These are phyloP conservation scores for Penicillium salamii DNA, from an alignment of 495 filamentous ascomycete species.

Conservation along the genomic window DNA sequence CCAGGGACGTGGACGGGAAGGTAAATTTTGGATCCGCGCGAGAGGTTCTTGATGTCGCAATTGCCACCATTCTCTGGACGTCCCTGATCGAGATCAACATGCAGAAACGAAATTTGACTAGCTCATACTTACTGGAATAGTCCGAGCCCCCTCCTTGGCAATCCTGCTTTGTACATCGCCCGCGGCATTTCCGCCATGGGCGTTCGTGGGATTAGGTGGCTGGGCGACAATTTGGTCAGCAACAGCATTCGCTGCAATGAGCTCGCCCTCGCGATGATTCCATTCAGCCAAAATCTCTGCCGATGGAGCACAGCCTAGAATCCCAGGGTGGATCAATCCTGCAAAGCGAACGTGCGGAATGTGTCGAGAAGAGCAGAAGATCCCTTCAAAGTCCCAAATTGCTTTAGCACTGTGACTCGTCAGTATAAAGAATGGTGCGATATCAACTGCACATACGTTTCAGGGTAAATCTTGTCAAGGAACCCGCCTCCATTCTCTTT, in stretches of 20 bases:
- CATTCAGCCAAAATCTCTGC: slow-evolving; percentile 65
- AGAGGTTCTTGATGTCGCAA: slow-evolving; percentile 90
- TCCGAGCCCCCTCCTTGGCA: slow-evolving; percentile 84
- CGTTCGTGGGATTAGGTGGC: slow-evolving; percentile 67
- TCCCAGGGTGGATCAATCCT: slow-evolving; percentile 92
- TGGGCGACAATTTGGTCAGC: slow-evolving; percentile 74
- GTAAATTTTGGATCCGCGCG: slow-evolving; percentile 82
- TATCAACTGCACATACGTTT: slow-evolving; percentile 50
- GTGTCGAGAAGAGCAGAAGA: slow-evolving; percentile 86
- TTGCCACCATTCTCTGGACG: slow-evolving; percentile 60
- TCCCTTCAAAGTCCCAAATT: slow-evolving; percentile 97
- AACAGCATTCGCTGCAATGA: slow-evolving; percentile 65
- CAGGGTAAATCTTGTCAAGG: slow-evolving; percentile 84
- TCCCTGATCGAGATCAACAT: slow-evolving; percentile 25
- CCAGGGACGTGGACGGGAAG: slow-evolving; percentile 83
- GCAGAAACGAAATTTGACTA: too few relatives aligned
- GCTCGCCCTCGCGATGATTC: slow-evolving; percentile 77
- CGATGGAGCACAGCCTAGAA: slow-evolving; percentile 87
- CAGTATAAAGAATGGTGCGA: background rate
- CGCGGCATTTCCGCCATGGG: slow-evolving; percentile 67
- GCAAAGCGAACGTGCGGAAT: slow-evolving; percentile 86
- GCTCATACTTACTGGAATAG: slow-evolving; percentile 70
- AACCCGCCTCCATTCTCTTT: slow-evolving; percentile 87
- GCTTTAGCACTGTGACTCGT: slow-evolving; percentile 66
- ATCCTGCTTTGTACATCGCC: slow-evolving; percentile 66